Evolutionary conservation across 176 grass and related monocot species (phyloP).

Genomic region (Avena atlantica): DNA sequence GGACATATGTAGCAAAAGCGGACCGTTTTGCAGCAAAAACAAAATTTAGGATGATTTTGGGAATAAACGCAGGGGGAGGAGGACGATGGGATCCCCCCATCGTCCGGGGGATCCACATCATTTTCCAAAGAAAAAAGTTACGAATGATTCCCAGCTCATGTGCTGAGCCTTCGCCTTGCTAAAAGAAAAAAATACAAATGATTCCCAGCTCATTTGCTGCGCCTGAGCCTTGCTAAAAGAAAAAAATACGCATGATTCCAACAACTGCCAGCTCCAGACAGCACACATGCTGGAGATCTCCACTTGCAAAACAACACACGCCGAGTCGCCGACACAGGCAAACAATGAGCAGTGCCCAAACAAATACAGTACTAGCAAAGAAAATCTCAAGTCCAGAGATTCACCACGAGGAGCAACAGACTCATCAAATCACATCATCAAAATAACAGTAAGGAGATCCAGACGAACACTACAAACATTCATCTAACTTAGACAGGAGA

Average conservation of each 20-base stretch:
- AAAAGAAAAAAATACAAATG: neutral
- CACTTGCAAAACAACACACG: neutral
- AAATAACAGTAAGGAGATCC: neutral
- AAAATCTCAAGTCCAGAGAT: neutral
- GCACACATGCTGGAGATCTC: neutral
- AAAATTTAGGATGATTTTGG: too few species aligned
- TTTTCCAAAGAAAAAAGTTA: too few species aligned
- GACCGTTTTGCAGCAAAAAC: too few species aligned
- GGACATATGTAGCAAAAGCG: too few species aligned
- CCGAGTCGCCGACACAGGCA: neutral
- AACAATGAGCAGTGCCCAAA: neutral
- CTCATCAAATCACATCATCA: neutral
- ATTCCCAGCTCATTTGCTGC: constrained; percentile 14
- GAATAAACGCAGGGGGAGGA: too few species aligned
- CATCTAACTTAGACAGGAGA: neutral
- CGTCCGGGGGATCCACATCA: too few species aligned
- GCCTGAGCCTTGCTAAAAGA: neutral
- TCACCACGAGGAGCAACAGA: neutral
- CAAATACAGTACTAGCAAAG: neutral
- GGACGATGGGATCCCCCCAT: too few species aligned
- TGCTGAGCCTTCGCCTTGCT: too few species aligned
- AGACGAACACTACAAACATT: neutral
- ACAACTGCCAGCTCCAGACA: constrained; percentile 12
- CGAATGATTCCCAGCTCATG: too few species aligned
- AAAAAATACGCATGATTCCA: neutral